Evolutionary conservation across 371 early-diverging fungal species (phyloP).

Genomic region (Actinomucor elegans): DNA sequence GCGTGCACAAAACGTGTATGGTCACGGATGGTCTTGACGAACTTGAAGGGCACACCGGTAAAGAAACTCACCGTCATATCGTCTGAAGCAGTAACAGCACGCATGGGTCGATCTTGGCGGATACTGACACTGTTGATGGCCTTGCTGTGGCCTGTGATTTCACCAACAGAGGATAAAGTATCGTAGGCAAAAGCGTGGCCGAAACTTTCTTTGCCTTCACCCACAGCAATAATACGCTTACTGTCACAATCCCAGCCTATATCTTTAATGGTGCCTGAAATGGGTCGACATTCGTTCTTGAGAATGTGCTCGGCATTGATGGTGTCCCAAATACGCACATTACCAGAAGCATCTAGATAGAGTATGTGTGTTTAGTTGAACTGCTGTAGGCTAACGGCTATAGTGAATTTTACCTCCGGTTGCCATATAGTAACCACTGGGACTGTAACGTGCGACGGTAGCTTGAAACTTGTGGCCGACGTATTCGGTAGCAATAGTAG

Average conservation of each 20-base stretch:
- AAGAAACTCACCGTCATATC: conserved; percentile 90
- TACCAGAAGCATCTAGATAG: conserved; percentile 79
- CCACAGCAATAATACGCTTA: conserved; percentile 93
- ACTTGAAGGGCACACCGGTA: conserved; percentile 91
- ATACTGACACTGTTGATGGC: conserved; percentile 84
- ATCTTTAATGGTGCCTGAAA: conserved; percentile 84
- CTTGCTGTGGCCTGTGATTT: conserved; percentile 90
- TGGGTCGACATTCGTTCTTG: conserved; percentile 75
- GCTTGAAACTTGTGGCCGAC: conserved; percentile 75
- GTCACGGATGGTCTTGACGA: conserved; percentile 66
- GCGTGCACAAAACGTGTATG: conserved; percentile 90
- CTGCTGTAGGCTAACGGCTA: background rate
- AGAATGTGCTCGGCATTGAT: conserved; percentile 81
- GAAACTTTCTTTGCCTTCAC: conserved; percentile 91
- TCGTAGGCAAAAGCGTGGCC: conserved; percentile 91
- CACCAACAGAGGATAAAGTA: conserved; percentile 89
- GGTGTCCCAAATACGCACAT: conserved; percentile 94
- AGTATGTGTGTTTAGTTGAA: background rate
- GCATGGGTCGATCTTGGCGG: conserved; percentile 84
- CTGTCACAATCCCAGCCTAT: conserved; percentile 95
- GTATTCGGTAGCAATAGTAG: conserved; percentile 81
- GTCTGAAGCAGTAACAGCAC: conserved; percentile 92
- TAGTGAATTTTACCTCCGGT: conserved; percentile 74
- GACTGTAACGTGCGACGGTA: conserved; percentile 89
- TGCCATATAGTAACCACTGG: conserved; percentile 93